Percentiles rank a stretch among this genome's conserved stretches.
phyloP scores from a whole-genome alignment of 2,329 filamentous ascomycete genomes.

The Ceratocystis diversiconidia region DNA sequence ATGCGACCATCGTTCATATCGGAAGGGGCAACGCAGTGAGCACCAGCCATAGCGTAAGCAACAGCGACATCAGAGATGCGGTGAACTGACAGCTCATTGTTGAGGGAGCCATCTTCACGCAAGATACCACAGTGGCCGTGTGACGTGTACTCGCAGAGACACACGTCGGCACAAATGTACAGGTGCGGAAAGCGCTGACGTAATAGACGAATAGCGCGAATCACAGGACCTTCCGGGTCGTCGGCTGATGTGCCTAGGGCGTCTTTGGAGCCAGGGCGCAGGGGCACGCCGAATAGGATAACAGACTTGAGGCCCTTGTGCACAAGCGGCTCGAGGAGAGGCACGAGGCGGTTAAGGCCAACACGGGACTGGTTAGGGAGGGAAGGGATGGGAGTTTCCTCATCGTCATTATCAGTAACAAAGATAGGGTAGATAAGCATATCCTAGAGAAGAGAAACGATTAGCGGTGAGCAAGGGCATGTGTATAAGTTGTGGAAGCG shows the following conservation, averaged over 20 bases:
- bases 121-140: slow-evolving; percentile 97
- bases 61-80: slow-evolving; percentile 95
- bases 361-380: slow-evolving; percentile 82
- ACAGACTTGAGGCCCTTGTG: slow-evolving; percentile 84
- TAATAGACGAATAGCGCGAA: slow-evolving; percentile 70
- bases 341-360: slow-evolving; percentile 71
- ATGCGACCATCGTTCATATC: slow-evolving; percentile 99
- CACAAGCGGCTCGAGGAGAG: slow-evolving; percentile 74
- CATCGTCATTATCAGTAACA: slow-evolving; percentile 84
- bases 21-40: slow-evolving; percentile 90
- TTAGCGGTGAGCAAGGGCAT: background rate
- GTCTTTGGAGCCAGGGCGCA: slow-evolving; percentile 71
- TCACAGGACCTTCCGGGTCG: slow-evolving; percentile 84
- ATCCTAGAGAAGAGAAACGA: slow-evolving; percentile 40
- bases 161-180: slow-evolving; percentile 86
- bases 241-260: slow-evolving; percentile 83
- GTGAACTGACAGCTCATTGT: slow-evolving; percentile 87
- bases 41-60: slow-evolving; percentile 87
- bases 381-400: slow-evolving; percentile 79
- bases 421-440: slow-evolving; percentile 99
- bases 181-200: slow-evolving; percentile 75
- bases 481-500: background rate
- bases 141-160: slow-evolving; percentile 95
- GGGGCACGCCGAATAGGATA: slow-evolving; percentile 88
- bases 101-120: slow-evolving; percentile 78